Percentiles rank a stretch among this genome's conserved stretches.
Evolutionary conservation across 208 protist genomes (phyloP).

Genomic region (Porcisia deanei): DNA sequence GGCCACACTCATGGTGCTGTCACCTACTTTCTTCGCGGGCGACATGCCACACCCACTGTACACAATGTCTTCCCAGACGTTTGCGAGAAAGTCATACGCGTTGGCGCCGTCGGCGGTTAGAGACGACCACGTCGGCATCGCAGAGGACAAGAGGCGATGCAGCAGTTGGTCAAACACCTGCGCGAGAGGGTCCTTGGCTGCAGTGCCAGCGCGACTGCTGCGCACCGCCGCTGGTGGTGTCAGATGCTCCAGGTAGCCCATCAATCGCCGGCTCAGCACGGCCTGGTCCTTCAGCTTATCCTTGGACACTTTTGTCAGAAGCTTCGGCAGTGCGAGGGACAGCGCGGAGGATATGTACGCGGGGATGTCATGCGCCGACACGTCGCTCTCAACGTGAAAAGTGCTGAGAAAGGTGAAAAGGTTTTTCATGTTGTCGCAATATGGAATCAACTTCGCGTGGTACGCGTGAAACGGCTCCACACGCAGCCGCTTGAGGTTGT

Average conservation of each 20-base stretch:
- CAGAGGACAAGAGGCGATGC: conserved; percentile 65
- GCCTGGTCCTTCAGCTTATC: conserved; percentile 81
- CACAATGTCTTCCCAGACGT: conserved; percentile 33
- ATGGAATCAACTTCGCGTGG: conserved; percentile 72
- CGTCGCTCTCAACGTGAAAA: conserved; percentile 79
- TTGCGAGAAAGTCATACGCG: conserved; percentile 30
- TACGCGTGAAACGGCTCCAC: conserved; percentile 68
- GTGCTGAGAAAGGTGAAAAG: conserved; percentile 81
- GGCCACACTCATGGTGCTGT: not conserved
- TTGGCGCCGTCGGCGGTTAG: not conserved
- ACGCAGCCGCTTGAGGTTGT: conserved; percentile 77
- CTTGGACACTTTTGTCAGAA: conserved; percentile 66
- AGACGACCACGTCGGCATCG: conserved; percentile 24
- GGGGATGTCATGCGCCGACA: conserved; percentile 47
- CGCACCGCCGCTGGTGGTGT: conserved; percentile 1
- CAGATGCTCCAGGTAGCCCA: conserved; percentile 77
- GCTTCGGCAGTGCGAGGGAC: conserved; percentile 75
- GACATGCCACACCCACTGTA: conserved; percentile 30
- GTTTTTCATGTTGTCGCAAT: conserved; percentile 72
- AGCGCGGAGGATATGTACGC: conserved; percentile 78
- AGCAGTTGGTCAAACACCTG: conserved; percentile 71
- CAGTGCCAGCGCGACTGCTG: not conserved
- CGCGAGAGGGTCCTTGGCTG: conserved; percentile 34
- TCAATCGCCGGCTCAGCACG: conserved; percentile 75
- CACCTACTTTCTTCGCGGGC: not conserved